Evolutionary conservation across 345 rosid genomes (phyloP).

Genomic region (Rhodamnia rubescens): DNA sequence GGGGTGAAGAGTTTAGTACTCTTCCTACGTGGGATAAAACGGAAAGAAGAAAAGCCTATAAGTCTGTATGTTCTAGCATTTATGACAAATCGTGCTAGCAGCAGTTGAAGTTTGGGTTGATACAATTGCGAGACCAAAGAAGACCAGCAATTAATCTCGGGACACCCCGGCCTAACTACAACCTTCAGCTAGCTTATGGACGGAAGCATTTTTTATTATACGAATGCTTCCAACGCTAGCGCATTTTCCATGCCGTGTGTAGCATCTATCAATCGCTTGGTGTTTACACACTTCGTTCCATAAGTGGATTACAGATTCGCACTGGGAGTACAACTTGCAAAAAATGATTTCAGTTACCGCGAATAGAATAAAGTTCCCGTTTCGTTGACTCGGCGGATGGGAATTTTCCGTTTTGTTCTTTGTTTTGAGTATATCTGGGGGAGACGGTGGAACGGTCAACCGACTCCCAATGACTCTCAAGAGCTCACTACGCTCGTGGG

Average conservation of each 20-base stretch:
- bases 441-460: not conserved
- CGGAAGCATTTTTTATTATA: not conserved
- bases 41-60: too few relatives aligned
- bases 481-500: not conserved
- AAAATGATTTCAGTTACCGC: too few relatives aligned
- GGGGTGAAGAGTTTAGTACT: too few relatives aligned
- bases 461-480: not conserved
- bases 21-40: too few relatives aligned
- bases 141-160: not conserved
- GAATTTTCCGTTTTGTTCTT: not conserved
- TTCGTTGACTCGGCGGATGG: not conserved
- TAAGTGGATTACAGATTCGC: not conserved
- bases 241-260: not conserved
- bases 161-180: not conserved
- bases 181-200: not conserved
- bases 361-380: not conserved
- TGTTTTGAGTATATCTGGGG: too few relatives aligned
- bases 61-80: too few relatives aligned
- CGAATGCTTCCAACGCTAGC: not conserved
- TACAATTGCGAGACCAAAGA: not conserved
- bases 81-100: not conserved
- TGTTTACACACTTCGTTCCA: not conserved
- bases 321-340: not conserved
- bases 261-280: not conserved
- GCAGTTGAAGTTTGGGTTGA: not conserved